phyloP scores from a whole-genome alignment of 2,329 filamentous ascomycete genomes.

The Rutstroemia sp. region DNA sequence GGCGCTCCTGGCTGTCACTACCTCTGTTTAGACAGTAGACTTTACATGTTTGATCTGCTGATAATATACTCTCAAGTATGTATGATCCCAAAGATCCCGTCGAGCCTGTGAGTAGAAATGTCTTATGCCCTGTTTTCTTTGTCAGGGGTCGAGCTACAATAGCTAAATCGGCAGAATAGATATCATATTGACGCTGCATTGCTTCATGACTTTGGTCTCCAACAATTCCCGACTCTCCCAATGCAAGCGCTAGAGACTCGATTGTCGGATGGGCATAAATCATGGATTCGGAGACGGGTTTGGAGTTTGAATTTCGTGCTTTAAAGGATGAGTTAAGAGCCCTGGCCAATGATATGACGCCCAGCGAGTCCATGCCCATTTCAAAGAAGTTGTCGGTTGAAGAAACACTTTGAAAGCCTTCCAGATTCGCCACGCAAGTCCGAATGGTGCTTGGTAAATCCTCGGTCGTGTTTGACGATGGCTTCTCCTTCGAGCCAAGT shows the following conservation, averaged over 20 bases:
- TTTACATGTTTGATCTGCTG: slow-evolving; percentile 30
- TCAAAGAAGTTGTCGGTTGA: slow-evolving; percentile 1
- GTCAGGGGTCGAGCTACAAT: background rate
- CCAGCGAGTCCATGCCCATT: slow-evolving; percentile 9
- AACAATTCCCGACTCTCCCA: background rate
- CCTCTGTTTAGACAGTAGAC: slow-evolving; percentile 41
- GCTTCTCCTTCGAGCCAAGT: background rate
- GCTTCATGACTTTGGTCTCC: background rate
- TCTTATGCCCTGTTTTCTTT: background rate
- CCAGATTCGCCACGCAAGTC: background rate
- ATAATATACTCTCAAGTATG: slow-evolving; percentile 34
- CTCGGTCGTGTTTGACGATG: background rate
- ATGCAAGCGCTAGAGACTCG: background rate
- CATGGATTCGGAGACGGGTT: background rate
- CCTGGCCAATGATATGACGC: slow-evolving; percentile 2
- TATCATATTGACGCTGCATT: background rate
- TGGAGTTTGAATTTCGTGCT: background rate
- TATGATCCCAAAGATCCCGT: slow-evolving; percentile 43
- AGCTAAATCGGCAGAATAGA: background rate
- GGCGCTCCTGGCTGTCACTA: slow-evolving; percentile 12
- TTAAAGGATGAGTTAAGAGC: background rate
- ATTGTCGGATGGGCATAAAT: background rate
- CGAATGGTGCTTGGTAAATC: background rate
- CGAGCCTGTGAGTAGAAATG: slow-evolving; percentile 37
- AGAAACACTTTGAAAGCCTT: background rate